These are phyloP conservation scores for Ophiostoma sp. DNA, from an alignment of 2,329 filamentous ascomycete genomes.

Conservation along the genomic window DNA sequence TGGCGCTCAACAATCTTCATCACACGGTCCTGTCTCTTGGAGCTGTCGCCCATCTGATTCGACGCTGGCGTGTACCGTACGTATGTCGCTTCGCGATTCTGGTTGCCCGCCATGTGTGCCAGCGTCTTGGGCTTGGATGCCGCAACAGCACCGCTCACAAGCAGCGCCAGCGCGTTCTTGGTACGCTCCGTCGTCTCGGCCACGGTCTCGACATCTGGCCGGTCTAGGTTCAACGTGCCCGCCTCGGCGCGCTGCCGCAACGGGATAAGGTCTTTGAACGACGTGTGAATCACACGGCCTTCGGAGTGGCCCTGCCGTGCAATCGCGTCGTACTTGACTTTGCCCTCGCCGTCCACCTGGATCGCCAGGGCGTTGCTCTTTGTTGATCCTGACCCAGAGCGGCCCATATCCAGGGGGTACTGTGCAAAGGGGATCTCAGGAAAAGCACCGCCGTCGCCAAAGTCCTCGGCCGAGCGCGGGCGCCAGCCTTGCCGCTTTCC, in stretches of 20 bases:
- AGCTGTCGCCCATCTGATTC: conserved; percentile 79
- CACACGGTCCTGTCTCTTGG: conserved; percentile 85
- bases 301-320: conserved; percentile 82
- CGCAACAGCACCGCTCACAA: conserved; percentile 80
- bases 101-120: conserved; percentile 58
- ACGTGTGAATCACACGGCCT: conserved; percentile 80
- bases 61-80: conserved; percentile 93
- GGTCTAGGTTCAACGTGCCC: conserved; percentile 80
- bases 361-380: conserved; percentile 85
- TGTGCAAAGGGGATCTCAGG: conserved; percentile 64
- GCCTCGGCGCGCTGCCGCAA: conserved; percentile 87
- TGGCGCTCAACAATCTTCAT: conserved; percentile 98
- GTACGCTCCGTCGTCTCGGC: conserved; percentile 80
- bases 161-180: conserved; percentile 71
- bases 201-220: conserved; percentile 80
- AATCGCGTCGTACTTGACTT: conserved; percentile 94
- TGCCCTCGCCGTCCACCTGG: conserved; percentile 84
- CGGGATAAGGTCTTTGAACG: conserved; percentile 94
- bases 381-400: conserved; percentile 56
- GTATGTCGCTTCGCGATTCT: conserved; percentile 75
- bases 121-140: conserved; percentile 96
- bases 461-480: conserved; percentile 82
- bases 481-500: conserved; percentile 86
- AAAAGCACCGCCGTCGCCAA: conserved; percentile 76
- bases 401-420: conserved; percentile 92